Evolutionary conservation across 306 rosid genomes (phyloP).

Genomic region (Vachellia collinsii): DNA sequence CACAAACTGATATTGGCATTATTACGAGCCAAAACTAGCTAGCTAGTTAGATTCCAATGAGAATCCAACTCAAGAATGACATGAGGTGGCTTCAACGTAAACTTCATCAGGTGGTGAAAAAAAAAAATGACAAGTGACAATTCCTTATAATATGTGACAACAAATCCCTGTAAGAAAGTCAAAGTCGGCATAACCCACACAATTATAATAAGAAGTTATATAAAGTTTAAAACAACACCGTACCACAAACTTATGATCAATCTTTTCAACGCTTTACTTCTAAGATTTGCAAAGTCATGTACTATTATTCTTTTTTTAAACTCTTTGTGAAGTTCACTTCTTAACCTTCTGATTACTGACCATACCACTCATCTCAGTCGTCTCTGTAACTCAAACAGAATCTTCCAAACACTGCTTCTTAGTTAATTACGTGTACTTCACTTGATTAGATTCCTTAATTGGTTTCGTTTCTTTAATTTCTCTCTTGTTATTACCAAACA

Average conservation of each 20-base stretch:
- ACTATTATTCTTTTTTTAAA: not conserved
- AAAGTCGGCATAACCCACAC: slow-evolving; percentile 18
- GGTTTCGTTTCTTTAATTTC: not conserved
- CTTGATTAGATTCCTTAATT: not conserved
- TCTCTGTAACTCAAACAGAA: slow-evolving; percentile 11
- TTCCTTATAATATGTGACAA: not conserved
- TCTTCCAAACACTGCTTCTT: not conserved
- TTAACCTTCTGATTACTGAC: slow-evolving; percentile 39
- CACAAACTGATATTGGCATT: not conserved
- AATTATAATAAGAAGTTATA: not conserved
- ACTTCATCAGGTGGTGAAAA: too few relatives aligned
- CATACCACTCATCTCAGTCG: not conserved
- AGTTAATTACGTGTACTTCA: not conserved
- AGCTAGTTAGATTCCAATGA: not conserved
- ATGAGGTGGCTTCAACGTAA: not conserved
- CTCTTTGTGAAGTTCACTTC: slow-evolving; percentile 38
- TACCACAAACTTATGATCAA: slow-evolving; percentile 3
- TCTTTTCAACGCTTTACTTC: slow-evolving; percentile 48
- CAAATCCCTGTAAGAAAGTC: not conserved
- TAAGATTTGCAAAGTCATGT: slow-evolving; percentile 33
- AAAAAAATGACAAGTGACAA: not conserved
- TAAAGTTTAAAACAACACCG: not conserved
- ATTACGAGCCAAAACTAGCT: not conserved
- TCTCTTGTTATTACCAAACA: not conserved
- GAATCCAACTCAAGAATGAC: not conserved